Percentiles rank a stretch among this genome's conserved stretches.
Evolutionary conservation across 257 asterid genomes (phyloP).

Genomic region (Solanum arcanum): DNA sequence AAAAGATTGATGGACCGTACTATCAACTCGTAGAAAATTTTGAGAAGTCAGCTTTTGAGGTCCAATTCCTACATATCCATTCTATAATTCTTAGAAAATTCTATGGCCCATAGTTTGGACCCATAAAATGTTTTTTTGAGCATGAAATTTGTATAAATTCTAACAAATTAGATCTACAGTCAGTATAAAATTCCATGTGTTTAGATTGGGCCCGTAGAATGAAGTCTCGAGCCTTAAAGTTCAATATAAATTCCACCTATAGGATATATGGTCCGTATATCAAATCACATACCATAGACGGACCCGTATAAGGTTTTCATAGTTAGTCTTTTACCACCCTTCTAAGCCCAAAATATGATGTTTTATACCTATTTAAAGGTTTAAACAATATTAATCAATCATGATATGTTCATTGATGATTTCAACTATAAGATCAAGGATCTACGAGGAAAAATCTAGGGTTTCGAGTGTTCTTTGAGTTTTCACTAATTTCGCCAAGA

Average conservation of each 20-base stretch:
- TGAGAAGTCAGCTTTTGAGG: neutral
- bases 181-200: neutral
- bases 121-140: neutral
- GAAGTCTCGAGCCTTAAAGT: neutral
- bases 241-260: neutral
- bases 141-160: neutral
- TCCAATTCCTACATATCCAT: neutral
- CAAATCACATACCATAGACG: neutral
- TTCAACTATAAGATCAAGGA: neutral
- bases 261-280: neutral
- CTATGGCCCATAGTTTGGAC: neutral
- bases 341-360: neutral
- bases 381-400: no score
- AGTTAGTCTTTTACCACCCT: neutral
- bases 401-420: neutral
- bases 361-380: neutral
- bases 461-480: neutral
- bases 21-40: no score
- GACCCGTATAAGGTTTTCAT: neutral
- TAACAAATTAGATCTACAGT: neutral
- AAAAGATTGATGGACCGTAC: no score
- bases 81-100: neutral
- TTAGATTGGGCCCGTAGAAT: no score
- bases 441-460: neutral
- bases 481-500: neutral